Base-by-base conservation (phyloP, 2,329 filamentous ascomycete genomes). In the Penicillium sp. region DNA sequence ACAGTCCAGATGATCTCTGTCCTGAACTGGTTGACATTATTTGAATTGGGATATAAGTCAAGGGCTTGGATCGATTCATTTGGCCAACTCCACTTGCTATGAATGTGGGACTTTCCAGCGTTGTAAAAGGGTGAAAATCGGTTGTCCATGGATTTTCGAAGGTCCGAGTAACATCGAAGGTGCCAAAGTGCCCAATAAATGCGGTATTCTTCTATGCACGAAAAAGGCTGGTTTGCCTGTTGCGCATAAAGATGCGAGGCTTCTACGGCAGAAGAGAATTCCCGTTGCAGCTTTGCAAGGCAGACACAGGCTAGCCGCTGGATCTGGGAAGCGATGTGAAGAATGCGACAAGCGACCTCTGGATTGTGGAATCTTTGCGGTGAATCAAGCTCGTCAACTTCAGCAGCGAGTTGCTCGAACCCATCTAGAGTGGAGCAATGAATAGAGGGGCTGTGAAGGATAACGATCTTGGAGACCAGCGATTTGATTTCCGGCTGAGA, bases 161-260 rank as follows among this genome's bases (percentile, higher is more conserved):
- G 13, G 13, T 27, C 16, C 0, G 29, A 42, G 11, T 34, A 48
- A 29, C 29, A 21, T 4, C 16, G 38, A 7, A 48, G 38, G 42
- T 48, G 38, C 8, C 16, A 48, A 7, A 48, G 27, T 8, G 38
- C n/a, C 38, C 27, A 48, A 18, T 34, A 42, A 1, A 10, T 24
- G 38, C 46, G 38, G 16, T 48, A 48, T 31, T 41, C 45, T 40
- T 48, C 45, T 7, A 22, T 48, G 24, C 45, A 48, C 4, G 24
- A 18, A 14, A 41, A 32, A 10, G 36, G 38, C 11, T 22, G 7
- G 4, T n/a, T 27, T 2, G 45, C 36, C 14, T 29, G 11, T 22
- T 40, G 14, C 4, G 24, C 24, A 3, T 9, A 22, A 4, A 13
- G 9, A 16, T 36, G 11, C 10, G 3, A 40, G 22, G 13, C 4